Base-by-base conservation (phyloP, 2,329 filamentous ascomycete genomes). In the Dryadomyces sulphureus region DNA sequence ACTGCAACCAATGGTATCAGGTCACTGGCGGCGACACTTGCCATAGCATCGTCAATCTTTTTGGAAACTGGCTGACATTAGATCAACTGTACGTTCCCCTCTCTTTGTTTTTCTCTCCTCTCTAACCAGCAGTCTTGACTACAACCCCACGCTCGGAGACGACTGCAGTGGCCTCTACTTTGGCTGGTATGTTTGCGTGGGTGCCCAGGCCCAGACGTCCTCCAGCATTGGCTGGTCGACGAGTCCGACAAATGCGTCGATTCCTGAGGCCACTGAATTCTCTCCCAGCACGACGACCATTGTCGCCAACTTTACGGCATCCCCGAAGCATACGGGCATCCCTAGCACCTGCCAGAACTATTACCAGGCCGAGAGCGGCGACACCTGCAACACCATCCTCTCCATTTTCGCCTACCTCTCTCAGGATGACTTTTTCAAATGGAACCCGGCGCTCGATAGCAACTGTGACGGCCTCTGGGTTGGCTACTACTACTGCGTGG, bases 141-240 rank as follows among this genome's bases (percentile, higher is more conserved):
- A 43, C 46, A 52, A 50, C 27, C 50, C 50, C 11, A 39, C 44
- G 7, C 17, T 48, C n/a, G 43, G 45, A 7, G 27, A 20, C 17
- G 49, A 52, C 43, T 50, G 50, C 24, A 38, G 32, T 20, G 49
- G 38, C 14, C 47, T 52, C 12, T 51, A 45, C 45, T 34, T 46
- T 12, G 24, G 38, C 42, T 45, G 41, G 20, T 51, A 40, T 22
- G 32, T 25, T n/a, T 45, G 41, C 41, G 34, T 52, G 39, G 39
- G 17, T 46, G 77, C 56, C 78, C 78, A 84, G 7, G 52, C 53
- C 7, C 65, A 43, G 49, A 43, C 5, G 5, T 38, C 36, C n/a
- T 8, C 17, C 4, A 19, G 17, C 5, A 7, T 38, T 6, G 36
- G 17, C n/a, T 38, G 17, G n/a, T 21, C 6, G 4, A 38, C 36